Conservation (phyloP, 345 rosid genomes). For the Syzygium jambos region DNA sequence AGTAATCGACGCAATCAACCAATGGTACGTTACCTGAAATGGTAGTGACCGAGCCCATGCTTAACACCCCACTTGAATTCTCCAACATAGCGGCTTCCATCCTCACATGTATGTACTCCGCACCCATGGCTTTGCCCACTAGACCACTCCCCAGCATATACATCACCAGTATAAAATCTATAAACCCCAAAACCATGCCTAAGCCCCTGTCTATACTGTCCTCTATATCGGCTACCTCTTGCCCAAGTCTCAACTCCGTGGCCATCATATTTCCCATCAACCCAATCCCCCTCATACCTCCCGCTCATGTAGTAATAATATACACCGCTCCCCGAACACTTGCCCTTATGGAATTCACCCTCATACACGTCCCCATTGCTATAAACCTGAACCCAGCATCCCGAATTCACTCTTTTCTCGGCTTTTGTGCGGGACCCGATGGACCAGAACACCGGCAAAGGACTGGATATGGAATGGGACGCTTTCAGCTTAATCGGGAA, state of each 20-base stretch:
- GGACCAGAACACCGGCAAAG: constrained; percentile 84
- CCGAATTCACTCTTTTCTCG: constrained; percentile 62
- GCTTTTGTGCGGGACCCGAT: constrained; percentile 68
- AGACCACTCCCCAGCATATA: constrained; percentile 95
- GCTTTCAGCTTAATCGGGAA: constrained; percentile 56
- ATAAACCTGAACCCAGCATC: constrained; percentile 80
- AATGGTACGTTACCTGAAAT: constrained; percentile 57
- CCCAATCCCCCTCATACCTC: constrained; percentile 88
- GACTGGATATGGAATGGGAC: constrained; percentile 17
- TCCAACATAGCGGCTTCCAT: constrained; percentile 88
- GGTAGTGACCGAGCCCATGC: constrained; percentile 94
- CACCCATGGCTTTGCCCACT: constrained; percentile 96
- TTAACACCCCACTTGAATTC: constrained; percentile 96
- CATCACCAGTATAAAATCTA: constrained; percentile 89
- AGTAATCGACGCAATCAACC: not conserved
- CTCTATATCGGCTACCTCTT: constrained; percentile 83
- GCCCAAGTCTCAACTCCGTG: constrained; percentile 97
- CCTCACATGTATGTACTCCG: constrained; percentile 94
- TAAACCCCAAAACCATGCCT: constrained; percentile 85
- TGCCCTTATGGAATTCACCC: constrained; percentile 85
- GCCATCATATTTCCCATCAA: constrained; percentile 88
- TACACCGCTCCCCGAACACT: constrained; percentile 83
- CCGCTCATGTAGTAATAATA: constrained; percentile 93
- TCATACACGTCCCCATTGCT: constrained; percentile 91
- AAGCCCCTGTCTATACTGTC: constrained; percentile 81